Evolutionary conservation across 805 yeast species (phyloP).

Genomic region (Yueomyces sinensis): DNA sequence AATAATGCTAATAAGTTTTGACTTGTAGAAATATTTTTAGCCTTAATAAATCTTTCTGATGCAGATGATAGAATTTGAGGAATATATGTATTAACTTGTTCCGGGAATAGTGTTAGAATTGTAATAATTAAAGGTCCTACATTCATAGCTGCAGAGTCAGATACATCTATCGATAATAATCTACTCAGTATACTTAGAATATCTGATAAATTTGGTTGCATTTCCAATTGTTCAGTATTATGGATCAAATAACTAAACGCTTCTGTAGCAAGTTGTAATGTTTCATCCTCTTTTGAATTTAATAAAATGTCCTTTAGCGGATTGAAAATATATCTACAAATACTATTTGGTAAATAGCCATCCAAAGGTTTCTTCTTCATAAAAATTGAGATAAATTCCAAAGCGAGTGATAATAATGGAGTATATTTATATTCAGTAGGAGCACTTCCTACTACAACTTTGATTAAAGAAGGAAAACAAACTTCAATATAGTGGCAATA

Average conservation of each 20-base stretch:
- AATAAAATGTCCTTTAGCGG: conserved; percentile 19
- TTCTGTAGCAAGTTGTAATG: conserved; percentile 66
- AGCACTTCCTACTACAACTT: conserved; percentile 20
- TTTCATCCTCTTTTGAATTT: conserved; percentile 55
- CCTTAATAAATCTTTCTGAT: conserved; percentile 47
- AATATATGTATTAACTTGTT: conserved; percentile 25
- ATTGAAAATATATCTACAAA: conserved; percentile 14
- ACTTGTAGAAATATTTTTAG: conserved; percentile 58
- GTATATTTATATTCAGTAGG: conserved; percentile 33
- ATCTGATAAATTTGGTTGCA: conserved; percentile 7
- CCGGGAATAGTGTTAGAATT: conserved; percentile 39
- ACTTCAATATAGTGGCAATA: conserved; percentile 36
- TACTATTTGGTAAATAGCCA: conserved; percentile 13
- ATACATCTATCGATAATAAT: conserved; percentile 54
- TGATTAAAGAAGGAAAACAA: conserved; percentile 39
- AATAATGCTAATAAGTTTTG: conserved; percentile 70
- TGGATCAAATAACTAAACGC: conserved; percentile 48
- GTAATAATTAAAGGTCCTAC: conserved; percentile 54
- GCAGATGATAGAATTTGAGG: conserved; percentile 61
- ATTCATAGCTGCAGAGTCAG: conserved; percentile 73
- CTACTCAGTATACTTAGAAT: conserved; percentile 44
- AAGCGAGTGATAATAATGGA: conserved; percentile 32
- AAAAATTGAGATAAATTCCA: conserved; percentile 19
- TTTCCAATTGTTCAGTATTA: conserved; percentile 21
- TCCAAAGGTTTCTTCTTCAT: conserved; percentile 20